These are phyloP conservation scores for Nidula microcarpa DNA, from an alignment of 768 basidiomycete species.

Conservation along the genomic window DNA sequence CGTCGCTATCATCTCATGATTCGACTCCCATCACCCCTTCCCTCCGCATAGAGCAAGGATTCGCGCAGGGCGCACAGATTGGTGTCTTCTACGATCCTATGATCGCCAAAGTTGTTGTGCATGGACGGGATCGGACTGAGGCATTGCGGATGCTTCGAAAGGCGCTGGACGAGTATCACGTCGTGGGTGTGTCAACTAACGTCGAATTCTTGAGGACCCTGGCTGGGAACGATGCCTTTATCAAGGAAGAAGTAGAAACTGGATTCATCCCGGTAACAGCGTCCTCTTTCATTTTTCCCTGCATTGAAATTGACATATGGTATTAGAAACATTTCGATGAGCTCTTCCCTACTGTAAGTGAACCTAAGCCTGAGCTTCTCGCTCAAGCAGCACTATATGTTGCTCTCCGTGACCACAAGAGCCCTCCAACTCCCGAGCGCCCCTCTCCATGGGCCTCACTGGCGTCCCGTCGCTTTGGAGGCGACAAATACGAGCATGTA, in stretches of 20 bases:
- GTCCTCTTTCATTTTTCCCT: not conserved
- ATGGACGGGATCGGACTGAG: slow-evolving; percentile 80
- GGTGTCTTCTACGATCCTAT: slow-evolving; percentile 91
- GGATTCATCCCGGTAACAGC: slow-evolving; percentile 79
- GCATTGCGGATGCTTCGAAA: slow-evolving; percentile 77
- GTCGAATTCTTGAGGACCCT: slow-evolving; percentile 82
- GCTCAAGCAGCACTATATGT: slow-evolving; percentile 81
- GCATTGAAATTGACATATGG: not conserved
- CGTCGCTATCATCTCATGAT: slow-evolving; percentile 23
- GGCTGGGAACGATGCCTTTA: slow-evolving; percentile 75
- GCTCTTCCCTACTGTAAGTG: slow-evolving; percentile 66
- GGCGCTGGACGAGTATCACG: slow-evolving; percentile 84
- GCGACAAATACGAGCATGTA: slow-evolving; percentile 60
- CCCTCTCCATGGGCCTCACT: slow-evolving; percentile 70
- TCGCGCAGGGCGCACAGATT: slow-evolving; percentile 73
- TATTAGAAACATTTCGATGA: slow-evolving; percentile 76
- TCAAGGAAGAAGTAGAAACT: slow-evolving; percentile 80
- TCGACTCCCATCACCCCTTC: slow-evolving; percentile 44
- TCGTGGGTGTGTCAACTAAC: slow-evolving; percentile 90
- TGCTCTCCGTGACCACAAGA: slow-evolving; percentile 56
- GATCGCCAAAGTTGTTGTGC: slow-evolving; percentile 90
- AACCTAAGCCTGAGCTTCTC: slow-evolving; percentile 60
- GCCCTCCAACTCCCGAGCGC: slow-evolving; percentile 12
- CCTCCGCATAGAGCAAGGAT: slow-evolving; percentile 89
- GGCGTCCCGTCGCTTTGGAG: slow-evolving; percentile 74